Conservation (phyloP, 192 early-diverging fungal genomes). For the Geranomyces michiganensis region DNA sequence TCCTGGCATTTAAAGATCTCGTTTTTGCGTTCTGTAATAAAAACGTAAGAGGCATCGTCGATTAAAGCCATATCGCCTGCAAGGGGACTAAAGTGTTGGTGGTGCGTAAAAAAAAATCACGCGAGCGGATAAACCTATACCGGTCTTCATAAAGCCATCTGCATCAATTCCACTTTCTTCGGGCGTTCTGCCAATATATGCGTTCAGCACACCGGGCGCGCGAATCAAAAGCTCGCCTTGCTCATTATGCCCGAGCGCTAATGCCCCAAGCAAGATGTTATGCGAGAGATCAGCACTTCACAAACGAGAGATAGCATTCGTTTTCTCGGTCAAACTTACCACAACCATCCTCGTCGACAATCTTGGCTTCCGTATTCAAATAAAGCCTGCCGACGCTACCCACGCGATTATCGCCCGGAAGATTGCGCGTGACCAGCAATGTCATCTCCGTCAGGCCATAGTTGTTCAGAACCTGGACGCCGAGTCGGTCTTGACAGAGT, state of each 20-base stretch:
- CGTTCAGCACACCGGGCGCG: conserved; percentile 5
- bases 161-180: conserved; percentile 15
- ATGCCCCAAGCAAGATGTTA: too few species aligned
- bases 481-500: conserved; percentile 6
- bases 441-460: neutral
- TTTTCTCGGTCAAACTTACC: neutral
- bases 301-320: neutral
- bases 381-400: conserved; percentile 2
- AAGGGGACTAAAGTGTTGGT: neutral
- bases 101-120: neutral
- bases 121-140: neutral
- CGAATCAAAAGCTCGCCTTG: conserved; percentile 11
- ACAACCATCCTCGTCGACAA: neutral
- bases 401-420: neutral
- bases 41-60: neutral
- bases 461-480: neutral
- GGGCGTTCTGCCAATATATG: conserved; percentile 6
- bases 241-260: neutral
- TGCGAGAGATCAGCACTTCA: too few species aligned
- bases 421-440: neutral
- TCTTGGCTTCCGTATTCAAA: conserved; percentile 13
- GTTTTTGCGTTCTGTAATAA: conserved; percentile 10
- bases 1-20: conserved; percentile 13
- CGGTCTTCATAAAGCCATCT: conserved; percentile 9
- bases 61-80: conserved; percentile 11